A percentile compares a stretch with the other conserved stretches of the same genome.
Evolutionary conservation across 306 rosid genomes (phyloP).

Genomic region (Vicia faba): DNA sequence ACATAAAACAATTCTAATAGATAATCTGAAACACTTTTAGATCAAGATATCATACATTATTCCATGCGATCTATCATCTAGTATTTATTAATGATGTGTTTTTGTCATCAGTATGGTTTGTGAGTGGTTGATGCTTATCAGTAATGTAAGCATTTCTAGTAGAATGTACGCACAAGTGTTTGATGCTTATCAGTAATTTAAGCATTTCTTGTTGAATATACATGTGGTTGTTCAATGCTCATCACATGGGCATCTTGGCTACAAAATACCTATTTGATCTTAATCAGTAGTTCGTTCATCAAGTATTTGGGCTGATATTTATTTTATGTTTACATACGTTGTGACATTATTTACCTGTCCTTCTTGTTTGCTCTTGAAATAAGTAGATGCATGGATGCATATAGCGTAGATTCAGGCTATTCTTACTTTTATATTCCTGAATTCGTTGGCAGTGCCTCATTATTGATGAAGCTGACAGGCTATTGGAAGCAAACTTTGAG

Average conservation of each 20-base stretch:
- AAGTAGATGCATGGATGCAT: constrained; percentile 12
- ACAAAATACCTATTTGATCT: neutral
- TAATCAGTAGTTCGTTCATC: constrained; percentile 11
- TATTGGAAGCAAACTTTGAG: constrained; percentile 93
- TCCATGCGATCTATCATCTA: neutral
- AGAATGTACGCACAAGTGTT: neutral
- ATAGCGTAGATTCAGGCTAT: constrained; percentile 34
- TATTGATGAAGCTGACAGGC: constrained; percentile 97
- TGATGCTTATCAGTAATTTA: neutral
- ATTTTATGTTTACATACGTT: neutral
- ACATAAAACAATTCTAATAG: too few relatives aligned
- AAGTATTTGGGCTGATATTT: constrained; percentile 21
- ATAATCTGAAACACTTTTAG: constrained; percentile 4
- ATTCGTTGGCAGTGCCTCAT: constrained; percentile 70
- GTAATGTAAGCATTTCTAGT: neutral
- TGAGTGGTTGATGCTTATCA: neutral
- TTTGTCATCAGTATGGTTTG: neutral
- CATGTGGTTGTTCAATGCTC: neutral
- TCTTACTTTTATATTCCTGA: constrained; percentile 28
- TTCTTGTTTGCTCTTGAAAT: neutral
- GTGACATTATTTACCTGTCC: neutral
- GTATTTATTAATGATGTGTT: constrained; percentile 18
- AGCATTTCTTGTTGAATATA: neutral
- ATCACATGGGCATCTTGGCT: constrained; percentile 9
- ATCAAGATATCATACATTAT: neutral